Evolutionary conservation across 768 basidiomycete genomes (phyloP).

Genomic region (Russula ochroleuca): DNA sequence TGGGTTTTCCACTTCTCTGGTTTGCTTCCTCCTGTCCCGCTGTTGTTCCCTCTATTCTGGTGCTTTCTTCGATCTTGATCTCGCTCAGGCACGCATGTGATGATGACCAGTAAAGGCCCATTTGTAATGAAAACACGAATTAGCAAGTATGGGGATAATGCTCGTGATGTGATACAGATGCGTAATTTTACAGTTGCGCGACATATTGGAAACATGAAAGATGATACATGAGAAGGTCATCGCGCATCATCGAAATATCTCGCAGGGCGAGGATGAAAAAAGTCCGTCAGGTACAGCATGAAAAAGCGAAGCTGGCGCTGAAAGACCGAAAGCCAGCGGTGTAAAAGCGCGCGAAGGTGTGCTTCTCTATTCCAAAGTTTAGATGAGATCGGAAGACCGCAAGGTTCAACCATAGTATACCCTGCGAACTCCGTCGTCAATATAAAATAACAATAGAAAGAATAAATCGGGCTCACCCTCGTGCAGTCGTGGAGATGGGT

Average conservation of each 20-base stretch:
- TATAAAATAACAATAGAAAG: background rate
- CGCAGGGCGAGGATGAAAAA: background rate
- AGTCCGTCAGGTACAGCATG: conserved; percentile 8
- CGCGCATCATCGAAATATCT: background rate
- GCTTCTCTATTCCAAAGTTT: conserved; percentile 17
- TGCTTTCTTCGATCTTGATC: background rate
- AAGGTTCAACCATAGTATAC: conserved; percentile 26
- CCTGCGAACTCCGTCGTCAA: conserved; percentile 16
- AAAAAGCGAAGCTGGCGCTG: conserved; percentile 11
- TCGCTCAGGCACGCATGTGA: background rate
- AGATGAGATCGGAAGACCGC: conserved; percentile 17
- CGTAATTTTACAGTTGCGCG: conserved; percentile 23
- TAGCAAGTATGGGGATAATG: conserved; percentile 17
- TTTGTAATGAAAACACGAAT: conserved; percentile 19
- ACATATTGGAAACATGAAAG: conserved; percentile 7
- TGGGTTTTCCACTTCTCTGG: background rate
- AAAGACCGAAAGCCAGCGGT: conserved; percentile 16
- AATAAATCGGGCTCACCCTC: conserved; percentile 53
- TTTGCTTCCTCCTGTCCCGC: background rate
- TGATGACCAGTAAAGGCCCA: background rate
- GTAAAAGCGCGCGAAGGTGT: background rate
- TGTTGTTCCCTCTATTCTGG: background rate
- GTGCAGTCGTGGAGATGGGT: conserved; percentile 72
- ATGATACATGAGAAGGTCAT: conserved; percentile 1
- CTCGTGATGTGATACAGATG: conserved; percentile 25